Evolutionary conservation across 345 rosid genomes (phyloP).

Genomic region (Punica granatum): DNA sequence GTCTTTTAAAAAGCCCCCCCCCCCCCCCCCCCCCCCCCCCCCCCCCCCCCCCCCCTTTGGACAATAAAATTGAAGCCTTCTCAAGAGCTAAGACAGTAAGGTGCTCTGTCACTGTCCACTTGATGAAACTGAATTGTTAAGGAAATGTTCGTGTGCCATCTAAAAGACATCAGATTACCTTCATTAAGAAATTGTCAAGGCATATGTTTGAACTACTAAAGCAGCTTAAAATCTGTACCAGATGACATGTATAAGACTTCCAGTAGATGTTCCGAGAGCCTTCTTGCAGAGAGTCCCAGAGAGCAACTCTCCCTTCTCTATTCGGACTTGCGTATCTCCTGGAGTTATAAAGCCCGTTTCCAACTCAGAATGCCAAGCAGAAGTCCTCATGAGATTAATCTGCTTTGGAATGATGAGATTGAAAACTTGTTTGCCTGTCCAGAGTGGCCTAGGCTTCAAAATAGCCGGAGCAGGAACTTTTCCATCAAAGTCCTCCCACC

Average conservation of each 20-base stretch:
- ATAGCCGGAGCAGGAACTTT: conserved; percentile 94
- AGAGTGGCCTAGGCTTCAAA: conserved; percentile 90
- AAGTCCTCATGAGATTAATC: conserved; percentile 74
- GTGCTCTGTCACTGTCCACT: too few relatives aligned
- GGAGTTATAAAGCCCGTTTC: conserved; percentile 81
- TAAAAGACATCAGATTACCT: not conserved
- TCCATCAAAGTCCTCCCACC: conserved; percentile 99
- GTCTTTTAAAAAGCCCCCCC: not conserved
- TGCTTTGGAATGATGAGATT: conserved; percentile 97
- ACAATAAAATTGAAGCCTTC: too few relatives aligned
- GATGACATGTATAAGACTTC: conserved; percentile 95
- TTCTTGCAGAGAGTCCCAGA: conserved; percentile 97
- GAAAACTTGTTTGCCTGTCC: conserved; percentile 99
- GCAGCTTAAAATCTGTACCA: conserved; percentile 41
- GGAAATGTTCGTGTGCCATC: not conserved
- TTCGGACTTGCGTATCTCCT: conserved; percentile 90
- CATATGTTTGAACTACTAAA: not conserved
- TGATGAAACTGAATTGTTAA: not conserved
- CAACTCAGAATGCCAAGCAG: conserved; percentile 85
- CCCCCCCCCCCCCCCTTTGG: too few relatives aligned
- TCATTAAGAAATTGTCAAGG: not conserved
- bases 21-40: too few relatives aligned
- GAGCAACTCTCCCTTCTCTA: conserved; percentile 87
- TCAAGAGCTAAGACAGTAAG: too few relatives aligned
- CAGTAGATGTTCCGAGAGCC: conserved; percentile 80